phyloP scores from a whole-genome alignment of 2,329 filamentous ascomycete species.

The Zelopaecilomyces penicillatus region DNA sequence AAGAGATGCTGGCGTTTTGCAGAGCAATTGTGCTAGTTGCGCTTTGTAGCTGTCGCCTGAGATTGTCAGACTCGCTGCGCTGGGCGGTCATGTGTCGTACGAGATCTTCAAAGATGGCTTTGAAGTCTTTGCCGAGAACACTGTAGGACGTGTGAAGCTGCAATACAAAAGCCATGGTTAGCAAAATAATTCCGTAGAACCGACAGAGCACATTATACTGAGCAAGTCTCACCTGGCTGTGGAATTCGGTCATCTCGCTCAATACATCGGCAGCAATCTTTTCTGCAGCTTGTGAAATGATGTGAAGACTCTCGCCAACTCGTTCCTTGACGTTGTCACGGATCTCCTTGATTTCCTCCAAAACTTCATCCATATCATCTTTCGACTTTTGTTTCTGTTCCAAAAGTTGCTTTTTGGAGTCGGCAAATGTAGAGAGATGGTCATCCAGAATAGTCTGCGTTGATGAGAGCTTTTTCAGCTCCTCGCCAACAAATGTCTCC shows the following conservation, averaged over 20 bases:
- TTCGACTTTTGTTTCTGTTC: conserved; percentile 61
- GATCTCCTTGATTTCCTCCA: conserved; percentile 87
- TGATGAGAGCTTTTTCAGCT: conserved; percentile 61
- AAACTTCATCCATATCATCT: conserved; percentile 80
- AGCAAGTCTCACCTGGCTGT: conserved; percentile 46
- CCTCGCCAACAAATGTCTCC: conserved; percentile 65
- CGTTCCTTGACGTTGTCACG: conserved; percentile 80
- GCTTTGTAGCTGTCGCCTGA: conserved; percentile 63
- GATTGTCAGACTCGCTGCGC: conserved; percentile 62
- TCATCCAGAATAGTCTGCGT: conserved; percentile 64
- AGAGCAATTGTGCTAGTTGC: conserved; percentile 61
- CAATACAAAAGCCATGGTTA: not conserved
- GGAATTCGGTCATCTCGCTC: conserved; percentile 75
- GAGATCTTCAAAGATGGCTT: conserved; percentile 73
- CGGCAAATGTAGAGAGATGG: conserved; percentile 59
- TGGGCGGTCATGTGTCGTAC: conserved; percentile 67
- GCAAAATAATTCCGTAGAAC: not conserved
- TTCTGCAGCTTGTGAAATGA: conserved; percentile 75
- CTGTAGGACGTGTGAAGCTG: conserved; percentile 79
- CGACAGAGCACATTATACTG: not conserved
- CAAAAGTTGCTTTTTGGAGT: conserved; percentile 60
- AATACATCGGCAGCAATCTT: conserved; percentile 85
- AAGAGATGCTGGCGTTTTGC: conserved; percentile 59
- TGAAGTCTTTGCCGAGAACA: conserved; percentile 77
- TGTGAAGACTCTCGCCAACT: conserved; percentile 75